Evolutionary conservation across 1,284 basidiomycete species (phyloP), one percentile per base, ranked within the genome.

Genomic region (Ustilago shanxiensis): DNA sequence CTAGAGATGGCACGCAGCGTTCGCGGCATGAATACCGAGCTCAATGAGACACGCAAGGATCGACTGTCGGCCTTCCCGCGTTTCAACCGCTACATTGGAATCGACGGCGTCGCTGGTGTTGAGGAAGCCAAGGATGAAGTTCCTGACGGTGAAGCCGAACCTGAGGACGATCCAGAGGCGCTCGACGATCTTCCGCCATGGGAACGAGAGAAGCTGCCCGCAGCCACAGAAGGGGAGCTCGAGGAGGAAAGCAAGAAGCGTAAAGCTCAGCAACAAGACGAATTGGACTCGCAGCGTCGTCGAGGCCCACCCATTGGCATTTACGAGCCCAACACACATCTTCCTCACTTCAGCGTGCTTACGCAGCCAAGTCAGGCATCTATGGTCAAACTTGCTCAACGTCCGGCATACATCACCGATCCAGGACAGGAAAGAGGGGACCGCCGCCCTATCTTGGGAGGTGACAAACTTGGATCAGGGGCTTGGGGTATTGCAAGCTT

Each of bases 1-100:
- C 72, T 83, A 16, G 79, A 81, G 70, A 82, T 84, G 78, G 83
- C 83, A 1, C 67, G 78, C 10, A 85, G 81, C 63, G 83, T 83
- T 2, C 76, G 72, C 31, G 78, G 78, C 11, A 81, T 85, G 79
- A 86, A 86, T 54, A 55, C 70, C 7, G 84, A 86, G 68, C 71
- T 86, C 29, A 67, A 66, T 44, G 80, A 80, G 37, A 76, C 74
- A 14, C 78, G 83, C 51, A 63, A 58, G 24, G 82, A 82, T 51
- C 72, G 82, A 20, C 49, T 80, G 2, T 70, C 73, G 18, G 77
- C 77, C 0, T 81, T 81, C 55, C 69, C 65, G 29, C 66, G 73
- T 35, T 72, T 77, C 58, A 79, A 71, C 49, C 73, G 73, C 31
- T 76, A 67, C 37, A 54, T 79, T 0, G 64, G 59, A 13, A 47